Evolutionary conservation across 805 yeast genomes (phyloP).

Genomic region (Kluyveromyces nonfermentans): DNA sequence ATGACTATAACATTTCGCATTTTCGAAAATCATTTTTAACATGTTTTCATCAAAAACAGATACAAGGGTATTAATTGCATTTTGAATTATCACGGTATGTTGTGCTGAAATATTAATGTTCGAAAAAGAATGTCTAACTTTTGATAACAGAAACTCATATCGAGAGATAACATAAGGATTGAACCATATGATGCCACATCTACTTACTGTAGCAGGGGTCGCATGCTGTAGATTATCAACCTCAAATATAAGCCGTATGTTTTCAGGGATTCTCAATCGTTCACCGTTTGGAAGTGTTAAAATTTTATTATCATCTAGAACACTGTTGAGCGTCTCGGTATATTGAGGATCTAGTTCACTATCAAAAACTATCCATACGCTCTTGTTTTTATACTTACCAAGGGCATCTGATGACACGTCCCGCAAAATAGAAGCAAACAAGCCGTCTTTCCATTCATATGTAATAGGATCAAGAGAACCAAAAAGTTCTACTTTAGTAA

Average conservation of each 20-base stretch:
- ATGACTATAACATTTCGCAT: neutral
- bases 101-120: neutral
- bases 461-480: conserved; percentile 70
- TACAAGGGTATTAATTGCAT: neutral
- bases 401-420: conserved; percentile 29
- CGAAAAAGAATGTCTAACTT: neutral
- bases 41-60: neutral
- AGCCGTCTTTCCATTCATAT: conserved; percentile 88
- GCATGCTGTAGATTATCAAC: conserved; percentile 56
- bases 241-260: conserved; percentile 66
- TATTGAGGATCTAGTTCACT: conserved; percentile 92
- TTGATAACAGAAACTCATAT: conserved; percentile 2
- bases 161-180: neutral
- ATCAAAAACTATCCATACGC: conserved; percentile 79
- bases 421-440: conserved; percentile 61
- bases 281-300: conserved; percentile 88
- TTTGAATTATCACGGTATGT: neutral
- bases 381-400: conserved; percentile 32
- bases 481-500: conserved; percentile 54
- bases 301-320: conserved; percentile 76
- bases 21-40: neutral
- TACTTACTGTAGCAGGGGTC: conserved; percentile 85
- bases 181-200: conserved; percentile 85
- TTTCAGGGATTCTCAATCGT: conserved; percentile 55
- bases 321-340: conserved; percentile 87